These are phyloP conservation scores for Teunomyces lycoperdinae DNA, from an alignment of 805 yeast species.

Conservation along the genomic window DNA sequence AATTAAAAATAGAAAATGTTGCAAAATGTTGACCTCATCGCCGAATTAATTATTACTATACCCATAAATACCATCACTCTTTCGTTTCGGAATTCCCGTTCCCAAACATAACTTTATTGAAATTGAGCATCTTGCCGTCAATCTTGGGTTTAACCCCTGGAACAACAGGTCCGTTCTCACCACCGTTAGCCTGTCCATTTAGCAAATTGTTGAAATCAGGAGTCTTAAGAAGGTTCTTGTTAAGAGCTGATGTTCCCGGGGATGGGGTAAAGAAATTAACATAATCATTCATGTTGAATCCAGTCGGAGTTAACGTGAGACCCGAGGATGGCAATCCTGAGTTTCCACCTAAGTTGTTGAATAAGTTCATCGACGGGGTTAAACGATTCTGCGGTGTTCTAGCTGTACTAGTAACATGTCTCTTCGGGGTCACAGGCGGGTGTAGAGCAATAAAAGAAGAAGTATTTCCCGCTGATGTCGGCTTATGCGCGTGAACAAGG, in stretches of 20 bases:
- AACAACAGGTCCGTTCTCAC: constrained; percentile 8
- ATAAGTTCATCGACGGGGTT: constrained; percentile 38
- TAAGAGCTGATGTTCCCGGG: constrained; percentile 33
- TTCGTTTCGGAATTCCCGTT: constrained; percentile 9
- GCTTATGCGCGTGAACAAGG: constrained; percentile 7
- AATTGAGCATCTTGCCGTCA: constrained; percentile 44
- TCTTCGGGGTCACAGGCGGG: constrained; percentile 44
- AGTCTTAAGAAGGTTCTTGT: constrained; percentile 33
- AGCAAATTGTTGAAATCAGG: constrained; percentile 40
- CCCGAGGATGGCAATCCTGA: constrained; percentile 42
- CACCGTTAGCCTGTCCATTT: constrained; percentile 8
- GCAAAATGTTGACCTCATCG: too few relatives aligned
- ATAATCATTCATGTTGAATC: constrained; percentile 80
- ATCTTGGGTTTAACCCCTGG: constrained; percentile 16
- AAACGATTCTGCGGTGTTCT: constrained; percentile 42
- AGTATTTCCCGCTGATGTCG: constrained; percentile 18
- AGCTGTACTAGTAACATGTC: constrained; percentile 21
- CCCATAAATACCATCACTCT: constrained; percentile 4
- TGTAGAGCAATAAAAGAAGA: constrained; percentile 33
- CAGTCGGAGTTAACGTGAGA: constrained; percentile 53
- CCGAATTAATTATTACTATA: not conserved
- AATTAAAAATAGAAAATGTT: too few relatives aligned
- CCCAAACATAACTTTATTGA: constrained; percentile 35
- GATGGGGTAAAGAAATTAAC: constrained; percentile 77
- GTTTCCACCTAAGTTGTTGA: constrained; percentile 19